phyloP scores from a whole-genome alignment of 2,329 filamentous ascomycete genomes.

The Fusarium temperatum region DNA sequence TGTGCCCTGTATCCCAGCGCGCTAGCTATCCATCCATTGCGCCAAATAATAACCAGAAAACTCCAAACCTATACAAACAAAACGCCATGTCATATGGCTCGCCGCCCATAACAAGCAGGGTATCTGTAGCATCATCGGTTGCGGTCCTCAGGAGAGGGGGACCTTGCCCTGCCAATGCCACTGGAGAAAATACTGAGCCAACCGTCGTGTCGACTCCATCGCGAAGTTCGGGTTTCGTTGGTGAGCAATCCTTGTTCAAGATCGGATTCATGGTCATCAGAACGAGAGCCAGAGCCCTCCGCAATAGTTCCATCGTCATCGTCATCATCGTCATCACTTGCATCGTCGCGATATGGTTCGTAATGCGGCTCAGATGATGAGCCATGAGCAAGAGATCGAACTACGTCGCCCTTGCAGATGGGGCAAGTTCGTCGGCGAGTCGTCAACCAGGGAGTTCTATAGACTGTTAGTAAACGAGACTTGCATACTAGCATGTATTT shows the following conservation, averaged over 20 bases:
- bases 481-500: not conserved
- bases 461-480: conserved; percentile 20
- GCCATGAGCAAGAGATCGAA: conserved; percentile 70
- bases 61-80: conserved; percentile 29
- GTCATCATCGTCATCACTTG: conserved; percentile 51
- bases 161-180: conserved; percentile 37
- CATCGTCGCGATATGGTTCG: conserved; percentile 65
- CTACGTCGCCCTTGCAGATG: conserved; percentile 98
- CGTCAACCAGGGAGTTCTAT: conserved; percentile 93
- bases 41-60: conserved; percentile 18
- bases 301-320: conserved; percentile 51
- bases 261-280: conserved; percentile 48
- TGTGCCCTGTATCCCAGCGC: conserved; percentile 24
- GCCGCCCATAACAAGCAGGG: not conserved
- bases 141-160: conserved; percentile 42
- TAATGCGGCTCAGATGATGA: conserved; percentile 62
- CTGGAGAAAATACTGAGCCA: conserved; percentile 53
- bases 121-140: conserved; percentile 20
- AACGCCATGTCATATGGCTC: conserved; percentile 18
- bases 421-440: conserved; percentile 96
- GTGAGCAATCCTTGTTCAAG: conserved; percentile 54
- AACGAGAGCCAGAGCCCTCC: conserved; percentile 46
- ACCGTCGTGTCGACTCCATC: conserved; percentile 43
- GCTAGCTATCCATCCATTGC: conserved; percentile 13
- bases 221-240: conserved; percentile 30